A percentile compares a stretch with the other conserved stretches of the same genome.
phyloP scores from a whole-genome alignment of 179 eudicot genomes.

The Spinacia oleracea region DNA sequence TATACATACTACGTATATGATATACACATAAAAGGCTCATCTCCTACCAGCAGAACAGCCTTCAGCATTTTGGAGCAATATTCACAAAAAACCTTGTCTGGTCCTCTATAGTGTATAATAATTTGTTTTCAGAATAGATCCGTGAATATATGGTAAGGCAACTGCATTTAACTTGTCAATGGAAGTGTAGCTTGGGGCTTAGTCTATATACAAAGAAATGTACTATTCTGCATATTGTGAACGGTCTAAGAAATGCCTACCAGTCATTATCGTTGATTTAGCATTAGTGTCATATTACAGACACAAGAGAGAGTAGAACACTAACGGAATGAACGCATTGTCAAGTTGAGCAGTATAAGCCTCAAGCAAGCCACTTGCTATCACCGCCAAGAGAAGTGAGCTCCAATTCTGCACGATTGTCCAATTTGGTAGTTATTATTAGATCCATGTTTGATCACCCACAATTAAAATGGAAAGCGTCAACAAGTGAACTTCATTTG shows the following conservation, averaged over 20 bases:
- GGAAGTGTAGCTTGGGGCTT: background rate
- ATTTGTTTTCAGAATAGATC: background rate
- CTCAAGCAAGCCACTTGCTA: slow-evolving; percentile 89
- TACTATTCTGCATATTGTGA: background rate
- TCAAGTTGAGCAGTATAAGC: slow-evolving; percentile 98
- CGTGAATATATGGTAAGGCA: background rate
- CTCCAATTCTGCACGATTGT: slow-evolving; percentile 68
- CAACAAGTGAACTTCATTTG: background rate
- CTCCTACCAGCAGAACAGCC: slow-evolving; percentile 16
- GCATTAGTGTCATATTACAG: slow-evolving; percentile 25
- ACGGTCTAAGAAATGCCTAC: slow-evolving; percentile 1
- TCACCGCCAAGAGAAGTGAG: slow-evolving; percentile 83
- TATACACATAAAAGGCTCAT: background rate
- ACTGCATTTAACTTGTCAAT: background rate
- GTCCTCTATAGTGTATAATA: background rate
- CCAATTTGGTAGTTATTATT: slow-evolving; percentile 5
- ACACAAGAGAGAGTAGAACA: slow-evolving; percentile 88
- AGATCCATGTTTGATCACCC: background rate
- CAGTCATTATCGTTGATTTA: background rate
- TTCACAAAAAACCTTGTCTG: background rate
- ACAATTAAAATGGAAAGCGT: background rate
- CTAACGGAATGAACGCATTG: slow-evolving; percentile 96
- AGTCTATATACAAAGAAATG: slow-evolving; percentile 3
- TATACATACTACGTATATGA: background rate
- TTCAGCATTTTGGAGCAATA: background rate